phyloP scores from a whole-genome alignment of 1,139 yeast species.

The Geotrichum citri-aurantii region DNA sequence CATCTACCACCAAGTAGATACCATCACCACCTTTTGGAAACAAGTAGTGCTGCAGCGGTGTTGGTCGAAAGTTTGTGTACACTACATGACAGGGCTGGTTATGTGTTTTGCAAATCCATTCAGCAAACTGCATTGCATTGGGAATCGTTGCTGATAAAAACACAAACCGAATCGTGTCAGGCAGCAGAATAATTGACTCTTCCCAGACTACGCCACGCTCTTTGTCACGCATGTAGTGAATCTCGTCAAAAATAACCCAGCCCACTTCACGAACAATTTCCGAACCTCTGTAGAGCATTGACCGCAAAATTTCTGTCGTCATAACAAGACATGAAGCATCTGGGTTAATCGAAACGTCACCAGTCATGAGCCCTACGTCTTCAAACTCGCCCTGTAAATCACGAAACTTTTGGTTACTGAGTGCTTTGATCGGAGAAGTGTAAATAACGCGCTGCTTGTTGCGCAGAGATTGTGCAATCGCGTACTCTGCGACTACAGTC shows the following conservation, averaged over 20 bases:
- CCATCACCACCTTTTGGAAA: conserved; percentile 98
- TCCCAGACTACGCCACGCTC: conserved; percentile 99
- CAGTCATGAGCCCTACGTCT: conserved; percentile 95
- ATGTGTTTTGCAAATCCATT: conserved; percentile 95
- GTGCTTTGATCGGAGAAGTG: conserved; percentile 89
- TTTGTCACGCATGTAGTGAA: conserved; percentile 92
- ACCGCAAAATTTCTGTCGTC: conserved; percentile 95
- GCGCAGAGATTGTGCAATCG: conserved; percentile 86
- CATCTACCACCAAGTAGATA: conserved; percentile 94
- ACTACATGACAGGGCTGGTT: conserved; percentile 97
- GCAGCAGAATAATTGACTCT: conserved; percentile 92
- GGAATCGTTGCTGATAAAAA: conserved; percentile 94
- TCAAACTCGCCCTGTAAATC: conserved; percentile 76
- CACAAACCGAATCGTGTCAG: conserved; percentile 89
- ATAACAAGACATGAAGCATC: conserved; percentile 94
- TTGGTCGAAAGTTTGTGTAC: conserved; percentile 96
- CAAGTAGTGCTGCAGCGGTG: conserved; percentile 93
- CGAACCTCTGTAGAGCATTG: conserved; percentile 95
- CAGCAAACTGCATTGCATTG: conserved; percentile 96
- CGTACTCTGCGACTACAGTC: conserved; percentile 90
- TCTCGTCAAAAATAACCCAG: conserved; percentile 95
- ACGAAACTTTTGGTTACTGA: conserved; percentile 89
- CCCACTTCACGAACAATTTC: conserved; percentile 95
- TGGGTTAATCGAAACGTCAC: conserved; percentile 96
- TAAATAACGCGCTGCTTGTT: conserved; percentile 89